A percentile compares a stretch with the other conserved stretches of the same genome.
These are phyloP conservation scores for Chamaenerion angustifolium DNA, from an alignment of 345 rosid species.

Conservation along the genomic window DNA sequence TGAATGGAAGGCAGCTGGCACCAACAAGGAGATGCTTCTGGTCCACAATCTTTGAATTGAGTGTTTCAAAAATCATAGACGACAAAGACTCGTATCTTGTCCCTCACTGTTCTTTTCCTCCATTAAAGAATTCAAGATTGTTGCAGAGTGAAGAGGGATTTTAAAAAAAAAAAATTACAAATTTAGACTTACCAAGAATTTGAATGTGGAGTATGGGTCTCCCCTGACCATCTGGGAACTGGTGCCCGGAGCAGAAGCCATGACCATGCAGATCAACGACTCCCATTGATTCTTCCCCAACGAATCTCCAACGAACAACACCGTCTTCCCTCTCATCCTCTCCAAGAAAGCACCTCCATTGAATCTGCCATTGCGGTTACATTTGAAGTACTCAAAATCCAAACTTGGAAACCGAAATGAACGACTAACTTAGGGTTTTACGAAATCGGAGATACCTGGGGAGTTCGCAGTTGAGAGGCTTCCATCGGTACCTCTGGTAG, in stretches of 20 bases:
- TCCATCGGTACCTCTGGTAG: conserved; percentile 81
- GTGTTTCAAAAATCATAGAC: no score
- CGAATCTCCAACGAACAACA: conserved; percentile 96
- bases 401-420: no score
- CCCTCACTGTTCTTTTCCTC: no score
- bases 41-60: no score
- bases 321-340: conserved; percentile 52
- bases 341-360: conserved; percentile 52
- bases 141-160: no score
- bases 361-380: conserved; percentile 32
- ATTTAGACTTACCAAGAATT: conserved; percentile 36
- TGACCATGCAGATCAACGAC: conserved; percentile 73
- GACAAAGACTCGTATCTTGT: no score
- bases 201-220: conserved; percentile 67
- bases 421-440: not conserved
- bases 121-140: no score
- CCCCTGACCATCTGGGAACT: conserved; percentile 44
- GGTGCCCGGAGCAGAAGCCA: conserved; percentile 37
- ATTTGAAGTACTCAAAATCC: not conserved
- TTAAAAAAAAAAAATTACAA: no score
- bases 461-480: conserved; percentile 68
- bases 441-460: conserved; percentile 37
- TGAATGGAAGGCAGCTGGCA: no score
- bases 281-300: conserved; percentile 86
- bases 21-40: no score